Base-by-base conservation (phyloP, 768 basidiomycete genomes). In the Pleurotus eryngii region DNA sequence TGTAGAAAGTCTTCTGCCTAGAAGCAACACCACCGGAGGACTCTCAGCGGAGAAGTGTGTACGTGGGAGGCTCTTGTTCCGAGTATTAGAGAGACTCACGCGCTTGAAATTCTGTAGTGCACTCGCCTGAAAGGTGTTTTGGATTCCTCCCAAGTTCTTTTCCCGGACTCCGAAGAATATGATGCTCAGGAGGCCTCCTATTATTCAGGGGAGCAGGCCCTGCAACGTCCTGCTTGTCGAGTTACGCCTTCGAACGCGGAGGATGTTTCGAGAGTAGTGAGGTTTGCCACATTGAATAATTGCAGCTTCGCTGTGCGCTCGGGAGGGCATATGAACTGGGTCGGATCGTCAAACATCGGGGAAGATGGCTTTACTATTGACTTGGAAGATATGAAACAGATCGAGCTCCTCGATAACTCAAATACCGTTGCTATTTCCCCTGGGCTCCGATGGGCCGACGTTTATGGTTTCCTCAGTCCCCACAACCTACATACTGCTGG, bases 311-410 rank as follows among this genome's bases (percentile, higher is more conserved):
- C 55, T 47, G 55, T 56, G 2, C 42, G 46, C 24, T 46, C 43
- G n/a, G 59, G 56, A 2, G 61, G 51, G 5, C 61, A 62, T 35
- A 58, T 59, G 57, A 42, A 5, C n/a, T 59, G 38, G 51, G 53
- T 26, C 4, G 57, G 60, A 15, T 18, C 60, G 5, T 53, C 57
- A 27, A 61, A 61, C 43, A 59, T 61, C 20, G 57, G 45, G 7
- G 37, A 22, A 5, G 18, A 18, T 42, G 60, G 60, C 14, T 42
- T 61, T 37, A 55, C 57, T 3, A 50, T 61, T 5, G 60, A 61
- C 26, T 18, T 61, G 39, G 42, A 38, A 12, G 22, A 27, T 6
- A 27, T 61, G 20, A 50, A 55, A n/a, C 46, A 7, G 11, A 38
- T 61, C 9, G 20, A 15, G n/a, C 46, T 61, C 1, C 56, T 47